Evolutionary conservation across 176 grass and related monocot genomes (phyloP).

Genomic region (barley (Hordeum vulgare)): DNA sequence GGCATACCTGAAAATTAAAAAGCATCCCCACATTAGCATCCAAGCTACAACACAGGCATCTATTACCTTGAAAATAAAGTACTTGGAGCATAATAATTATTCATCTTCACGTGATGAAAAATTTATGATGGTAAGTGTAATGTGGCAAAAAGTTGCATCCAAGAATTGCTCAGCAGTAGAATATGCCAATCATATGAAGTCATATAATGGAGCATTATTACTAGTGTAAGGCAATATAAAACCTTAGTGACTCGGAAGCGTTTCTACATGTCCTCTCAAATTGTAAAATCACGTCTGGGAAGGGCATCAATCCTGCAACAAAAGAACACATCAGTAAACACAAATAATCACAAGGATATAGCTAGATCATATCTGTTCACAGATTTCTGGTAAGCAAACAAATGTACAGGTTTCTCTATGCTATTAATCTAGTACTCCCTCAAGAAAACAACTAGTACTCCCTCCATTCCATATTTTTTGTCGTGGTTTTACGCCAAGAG

Average conservation of each 20-base stretch:
- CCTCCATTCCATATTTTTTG: too few relatives aligned
- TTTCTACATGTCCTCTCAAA: constrained; percentile 83
- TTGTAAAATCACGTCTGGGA: constrained; percentile 77
- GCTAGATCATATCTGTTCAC: not conserved
- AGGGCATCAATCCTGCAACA: constrained; percentile 60
- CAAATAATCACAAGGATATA: not conserved
- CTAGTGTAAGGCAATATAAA: constrained; percentile 13
- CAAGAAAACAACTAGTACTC: too few relatives aligned
- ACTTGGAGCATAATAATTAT: not conserved
- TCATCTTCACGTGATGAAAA: not conserved
- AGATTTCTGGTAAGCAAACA: not conserved
- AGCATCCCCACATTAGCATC: not conserved
- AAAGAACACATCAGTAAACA: constrained; percentile 14
- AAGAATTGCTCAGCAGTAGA: constrained; percentile 15
- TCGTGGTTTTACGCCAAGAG: not conserved
- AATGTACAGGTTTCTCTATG: not conserved
- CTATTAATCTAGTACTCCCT: constrained; percentile 3
- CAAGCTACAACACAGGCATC: constrained; percentile 13
- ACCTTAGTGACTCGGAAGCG: constrained; percentile 82
- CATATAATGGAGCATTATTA: not conserved
- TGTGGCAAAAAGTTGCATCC: not conserved
- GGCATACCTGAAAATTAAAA: constrained; percentile 56
- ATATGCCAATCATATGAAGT: not conserved
- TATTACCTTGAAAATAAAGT: constrained; percentile 1
- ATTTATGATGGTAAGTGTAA: not conserved